These are phyloP conservation scores for Rhodotorula sp. DNA, from an alignment of 1,284 basidiomycete genomes.

Conservation along the genomic window DNA sequence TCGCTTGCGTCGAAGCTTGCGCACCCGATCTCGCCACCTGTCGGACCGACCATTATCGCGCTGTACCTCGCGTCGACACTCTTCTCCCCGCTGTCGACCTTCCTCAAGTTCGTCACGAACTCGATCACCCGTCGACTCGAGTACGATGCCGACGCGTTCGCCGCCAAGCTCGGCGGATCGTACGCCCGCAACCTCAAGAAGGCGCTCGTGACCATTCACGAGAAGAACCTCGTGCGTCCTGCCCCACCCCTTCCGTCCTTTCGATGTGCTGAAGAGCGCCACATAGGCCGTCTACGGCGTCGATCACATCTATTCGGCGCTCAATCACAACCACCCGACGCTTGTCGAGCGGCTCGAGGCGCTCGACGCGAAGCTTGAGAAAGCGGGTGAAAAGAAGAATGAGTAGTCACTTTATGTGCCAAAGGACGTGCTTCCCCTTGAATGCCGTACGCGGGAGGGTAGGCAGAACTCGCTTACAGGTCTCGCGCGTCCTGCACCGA, in stretches of 20 bases:
- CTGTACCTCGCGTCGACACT: conserved; percentile 88
- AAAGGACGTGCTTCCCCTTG: too few species aligned
- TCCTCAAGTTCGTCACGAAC: conserved; percentile 76
- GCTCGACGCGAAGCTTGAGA: conserved; percentile 58
- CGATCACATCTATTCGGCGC: conserved; percentile 71
- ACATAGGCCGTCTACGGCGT: conserved; percentile 50
- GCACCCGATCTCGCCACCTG: conserved; percentile 9
- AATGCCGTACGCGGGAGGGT: neutral
- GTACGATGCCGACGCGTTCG: conserved; percentile 84
- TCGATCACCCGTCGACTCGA: conserved; percentile 79
- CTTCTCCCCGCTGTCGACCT: conserved; percentile 75
- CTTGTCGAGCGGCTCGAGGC: conserved; percentile 79
- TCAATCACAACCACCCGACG: conserved; percentile 90
- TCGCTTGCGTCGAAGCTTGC: conserved; percentile 7
- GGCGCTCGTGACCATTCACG: conserved; percentile 78
- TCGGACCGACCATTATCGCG: conserved; percentile 78
- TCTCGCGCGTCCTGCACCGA: too few species aligned
- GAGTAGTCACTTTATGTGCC: neutral
- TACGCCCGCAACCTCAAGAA: conserved; percentile 66
- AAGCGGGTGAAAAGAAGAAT: conserved; percentile 11
- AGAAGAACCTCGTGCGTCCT: conserved; percentile 76
- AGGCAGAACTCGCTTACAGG: too few species aligned
- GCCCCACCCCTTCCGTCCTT: neutral
- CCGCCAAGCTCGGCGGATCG: conserved; percentile 66
- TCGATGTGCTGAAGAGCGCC: neutral